These are phyloP conservation scores for Geotrichum macrosporum DNA, from an alignment of 1,139 yeast species.

Conservation along the genomic window DNA sequence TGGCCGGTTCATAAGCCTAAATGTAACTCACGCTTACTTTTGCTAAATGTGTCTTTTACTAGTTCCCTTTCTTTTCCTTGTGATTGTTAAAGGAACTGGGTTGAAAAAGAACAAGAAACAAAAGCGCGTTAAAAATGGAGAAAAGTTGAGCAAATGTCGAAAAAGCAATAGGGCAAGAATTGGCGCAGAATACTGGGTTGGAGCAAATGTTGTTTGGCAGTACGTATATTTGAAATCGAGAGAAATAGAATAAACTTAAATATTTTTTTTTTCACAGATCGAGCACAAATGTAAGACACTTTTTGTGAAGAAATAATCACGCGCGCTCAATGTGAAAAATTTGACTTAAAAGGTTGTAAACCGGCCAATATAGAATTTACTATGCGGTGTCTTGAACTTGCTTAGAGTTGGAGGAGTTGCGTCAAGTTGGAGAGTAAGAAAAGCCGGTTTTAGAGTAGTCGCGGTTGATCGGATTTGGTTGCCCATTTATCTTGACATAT, in stretches of 20 bases:
- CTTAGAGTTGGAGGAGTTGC: too few species aligned
- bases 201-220: background rate
- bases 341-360: background rate
- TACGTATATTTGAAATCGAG: background rate
- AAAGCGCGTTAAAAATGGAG: too few species aligned
- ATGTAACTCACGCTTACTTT: background rate
- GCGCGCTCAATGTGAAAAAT: background rate
- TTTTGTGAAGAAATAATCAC: background rate
- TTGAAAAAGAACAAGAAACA: too few species aligned
- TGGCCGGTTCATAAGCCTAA: slow-evolving; percentile 19
- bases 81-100: background rate
- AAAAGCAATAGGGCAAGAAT: too few species aligned
- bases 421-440: too few species aligned
- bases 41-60: slow-evolving; percentile 3
- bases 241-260: background rate
- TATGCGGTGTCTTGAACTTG: too few species aligned
- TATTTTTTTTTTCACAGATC: background rate
- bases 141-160: too few species aligned
- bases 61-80: background rate
- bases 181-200: too few species aligned
- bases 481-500: too few species aligned
- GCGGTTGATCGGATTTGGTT: too few species aligned
- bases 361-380: background rate
- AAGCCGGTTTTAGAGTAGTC: too few species aligned
- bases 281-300: background rate